These are phyloP conservation scores for Epichloe baconii DNA, from an alignment of 2,329 filamentous ascomycete genomes.

Conservation along the genomic window DNA sequence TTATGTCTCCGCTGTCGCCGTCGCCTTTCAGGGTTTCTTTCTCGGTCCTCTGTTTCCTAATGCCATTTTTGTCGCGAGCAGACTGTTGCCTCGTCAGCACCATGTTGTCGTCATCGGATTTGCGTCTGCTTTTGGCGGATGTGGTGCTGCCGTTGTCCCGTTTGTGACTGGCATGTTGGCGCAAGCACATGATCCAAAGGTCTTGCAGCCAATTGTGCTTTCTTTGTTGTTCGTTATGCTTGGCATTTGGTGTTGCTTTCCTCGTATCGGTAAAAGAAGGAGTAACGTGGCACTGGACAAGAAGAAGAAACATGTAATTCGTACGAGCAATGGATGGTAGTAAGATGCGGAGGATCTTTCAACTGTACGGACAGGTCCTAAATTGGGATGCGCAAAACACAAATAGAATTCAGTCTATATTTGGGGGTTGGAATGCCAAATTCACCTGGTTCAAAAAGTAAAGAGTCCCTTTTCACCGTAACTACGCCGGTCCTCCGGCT, in stretches of 20 bases:
- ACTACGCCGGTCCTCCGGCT: too few species aligned
- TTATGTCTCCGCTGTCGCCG: conserved; percentile 41
- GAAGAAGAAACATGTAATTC: too few species aligned
- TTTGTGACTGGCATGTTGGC: conserved; percentile 52
- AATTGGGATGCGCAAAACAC: too few species aligned
- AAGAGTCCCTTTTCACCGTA: too few species aligned
- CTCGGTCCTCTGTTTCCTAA: conserved; percentile 63
- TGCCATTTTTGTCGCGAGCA: conserved; percentile 54
- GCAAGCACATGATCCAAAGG: conserved; percentile 31
- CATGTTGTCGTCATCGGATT: conserved; percentile 66
- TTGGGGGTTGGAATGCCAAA: too few species aligned
- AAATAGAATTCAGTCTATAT: too few species aligned
- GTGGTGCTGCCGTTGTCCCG: conserved; percentile 48
- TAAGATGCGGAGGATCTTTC: too few species aligned
- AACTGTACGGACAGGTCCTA: too few species aligned
- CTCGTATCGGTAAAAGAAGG: conserved; percentile 26
- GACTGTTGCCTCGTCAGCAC: conserved; percentile 53
- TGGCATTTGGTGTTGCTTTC: conserved; percentile 24
- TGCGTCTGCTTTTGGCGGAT: conserved; percentile 57
- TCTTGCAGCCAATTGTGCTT: conserved; percentile 37
- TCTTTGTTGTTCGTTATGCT: conserved; percentile 25
- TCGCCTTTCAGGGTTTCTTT: conserved; percentile 59
- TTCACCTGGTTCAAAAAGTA: too few species aligned
- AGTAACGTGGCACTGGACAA: conserved; percentile 10
- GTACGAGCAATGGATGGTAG: too few species aligned